Conservation (phyloP, 2,329 filamentous ascomycete genomes). For the Fusarium haematococcum region DNA sequence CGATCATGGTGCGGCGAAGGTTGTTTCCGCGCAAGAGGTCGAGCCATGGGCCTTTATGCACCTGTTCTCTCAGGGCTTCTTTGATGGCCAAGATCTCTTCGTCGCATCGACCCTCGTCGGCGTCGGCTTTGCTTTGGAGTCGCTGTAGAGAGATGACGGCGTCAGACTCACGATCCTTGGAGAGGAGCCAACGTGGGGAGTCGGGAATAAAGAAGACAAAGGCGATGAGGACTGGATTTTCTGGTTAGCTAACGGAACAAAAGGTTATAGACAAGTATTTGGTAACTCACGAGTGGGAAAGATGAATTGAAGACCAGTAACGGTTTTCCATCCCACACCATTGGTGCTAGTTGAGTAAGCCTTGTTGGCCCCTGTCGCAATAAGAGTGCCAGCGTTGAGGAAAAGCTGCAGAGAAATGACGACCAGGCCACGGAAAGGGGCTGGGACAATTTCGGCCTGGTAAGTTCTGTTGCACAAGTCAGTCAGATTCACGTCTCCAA, state of each 20-base stretch:
- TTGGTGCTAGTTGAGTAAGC: constrained; percentile 7
- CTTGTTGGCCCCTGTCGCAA: constrained; percentile 11
- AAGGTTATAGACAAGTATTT: background rate
- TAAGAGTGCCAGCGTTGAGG: constrained; percentile 9
- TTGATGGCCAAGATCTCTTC: constrained; percentile 10
- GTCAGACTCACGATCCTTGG: constrained; percentile 6
- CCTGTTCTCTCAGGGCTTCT: constrained; percentile 5
- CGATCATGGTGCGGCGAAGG: background rate
- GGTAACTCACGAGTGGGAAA: background rate
- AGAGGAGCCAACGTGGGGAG: constrained; percentile 17
- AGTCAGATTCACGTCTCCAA: background rate
- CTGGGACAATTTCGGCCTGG: constrained; percentile 16
- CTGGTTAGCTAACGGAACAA: background rate
- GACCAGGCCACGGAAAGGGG: constrained; percentile 13
- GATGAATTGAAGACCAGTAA: constrained; percentile 12
- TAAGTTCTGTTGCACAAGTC: background rate
- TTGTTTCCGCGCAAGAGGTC: constrained; percentile 1
- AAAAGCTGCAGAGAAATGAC: constrained; percentile 17
- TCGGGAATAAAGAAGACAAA: constrained; percentile 17
- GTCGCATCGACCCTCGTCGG: constrained; percentile 5
- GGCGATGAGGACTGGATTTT: background rate
- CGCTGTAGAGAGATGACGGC: background rate
- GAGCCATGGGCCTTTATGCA: constrained; percentile 14
- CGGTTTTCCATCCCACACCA: constrained; percentile 8
- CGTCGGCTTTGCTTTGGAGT: constrained; percentile 2